Percentiles rank a stretch among this genome's conserved stretches.
phyloP scores from a whole-genome alignment of 768 basidiomycete species.

The Mycena sanguinolenta region DNA sequence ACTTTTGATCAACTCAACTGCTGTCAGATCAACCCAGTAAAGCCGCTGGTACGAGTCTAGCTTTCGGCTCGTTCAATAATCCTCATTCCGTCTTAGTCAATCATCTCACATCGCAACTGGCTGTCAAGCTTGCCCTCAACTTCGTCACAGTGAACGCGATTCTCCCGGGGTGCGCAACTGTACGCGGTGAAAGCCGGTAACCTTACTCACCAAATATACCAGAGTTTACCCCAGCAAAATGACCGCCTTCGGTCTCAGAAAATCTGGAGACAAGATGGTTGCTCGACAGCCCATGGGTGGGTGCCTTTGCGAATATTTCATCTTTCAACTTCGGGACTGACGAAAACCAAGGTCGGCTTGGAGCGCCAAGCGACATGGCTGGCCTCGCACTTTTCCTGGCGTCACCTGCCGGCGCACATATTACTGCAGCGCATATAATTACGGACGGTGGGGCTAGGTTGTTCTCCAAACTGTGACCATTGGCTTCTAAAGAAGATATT shows the following conservation, averaged over 20 bases:
- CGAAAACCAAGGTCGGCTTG: constrained; percentile 68
- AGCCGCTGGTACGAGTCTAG: constrained; percentile 70
- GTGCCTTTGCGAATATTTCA: constrained; percentile 49
- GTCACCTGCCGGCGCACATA: constrained; percentile 78
- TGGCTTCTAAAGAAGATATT: too few relatives aligned
- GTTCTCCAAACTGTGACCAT: background rate
- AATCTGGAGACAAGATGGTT: constrained; percentile 65
- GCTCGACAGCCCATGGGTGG: constrained; percentile 77
- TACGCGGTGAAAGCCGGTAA: background rate
- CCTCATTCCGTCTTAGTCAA: constrained; percentile 61
- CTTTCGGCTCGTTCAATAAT: background rate
- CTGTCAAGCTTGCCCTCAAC: constrained; percentile 69
- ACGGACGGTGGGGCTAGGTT: constrained; percentile 75
- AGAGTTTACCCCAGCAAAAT: constrained; percentile 88
- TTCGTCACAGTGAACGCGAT: constrained; percentile 90
- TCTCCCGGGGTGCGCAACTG: constrained; percentile 72
- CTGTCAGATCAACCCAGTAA: constrained; percentile 82
- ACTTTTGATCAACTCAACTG: constrained; percentile 3
- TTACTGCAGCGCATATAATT: constrained; percentile 80
- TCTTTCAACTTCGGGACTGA: too few relatives aligned
- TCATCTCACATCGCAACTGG: constrained; percentile 82
- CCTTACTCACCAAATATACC: background rate
- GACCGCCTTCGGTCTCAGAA: constrained; percentile 80
- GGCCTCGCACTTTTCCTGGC: constrained; percentile 79
- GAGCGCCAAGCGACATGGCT: constrained; percentile 75